A percentile compares a stretch with the other conserved stretches of the same genome.
Evolutionary conservation across 352 stramenopile genomes (phyloP).

Genomic region (Globisporangium solare): DNA sequence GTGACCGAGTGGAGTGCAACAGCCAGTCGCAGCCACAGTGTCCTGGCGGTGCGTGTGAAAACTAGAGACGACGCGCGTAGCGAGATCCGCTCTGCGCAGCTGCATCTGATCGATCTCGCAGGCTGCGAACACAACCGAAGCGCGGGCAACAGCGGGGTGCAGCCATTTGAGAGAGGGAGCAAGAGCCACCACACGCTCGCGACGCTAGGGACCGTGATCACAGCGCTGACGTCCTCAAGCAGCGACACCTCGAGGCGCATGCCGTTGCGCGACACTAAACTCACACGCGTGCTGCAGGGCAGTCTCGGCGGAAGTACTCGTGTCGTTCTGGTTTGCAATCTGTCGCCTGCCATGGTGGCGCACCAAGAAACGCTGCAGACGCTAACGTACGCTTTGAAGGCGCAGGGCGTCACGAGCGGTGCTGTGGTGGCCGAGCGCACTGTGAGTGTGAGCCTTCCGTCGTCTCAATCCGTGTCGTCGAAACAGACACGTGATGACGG

Average conservation of each 20-base stretch:
- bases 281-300: slow-evolving; percentile 69
- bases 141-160: slow-evolving; percentile 26
- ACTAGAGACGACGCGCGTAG: slow-evolving; percentile 8
- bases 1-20: slow-evolving; percentile 65
- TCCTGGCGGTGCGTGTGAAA: slow-evolving; percentile 62
- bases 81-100: slow-evolving; percentile 21
- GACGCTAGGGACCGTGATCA: slow-evolving; percentile 75
- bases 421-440: slow-evolving; percentile 14
- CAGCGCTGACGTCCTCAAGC: slow-evolving; percentile 54
- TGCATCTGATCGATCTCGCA: slow-evolving; percentile 43
- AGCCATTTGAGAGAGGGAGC: slow-evolving; percentile 28
- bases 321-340: slow-evolving; percentile 40
- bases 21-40: slow-evolving; percentile 73
- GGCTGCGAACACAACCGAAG: slow-evolving; percentile 33
- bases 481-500: neutral
- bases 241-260: slow-evolving; percentile 40
- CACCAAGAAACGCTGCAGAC: slow-evolving; percentile 37
- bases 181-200: slow-evolving; percentile 80
- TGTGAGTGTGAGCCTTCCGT: neutral
- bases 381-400: slow-evolving; percentile 37
- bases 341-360: slow-evolving; percentile 18
- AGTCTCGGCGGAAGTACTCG: slow-evolving; percentile 34
- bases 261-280: slow-evolving; percentile 67
- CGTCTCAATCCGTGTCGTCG: neutral
- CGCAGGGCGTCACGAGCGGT: slow-evolving; percentile 25